Evolutionary conservation across 2,329 filamentous ascomycete species (phyloP).

Genomic region (Colletotrichum tropicicola): DNA sequence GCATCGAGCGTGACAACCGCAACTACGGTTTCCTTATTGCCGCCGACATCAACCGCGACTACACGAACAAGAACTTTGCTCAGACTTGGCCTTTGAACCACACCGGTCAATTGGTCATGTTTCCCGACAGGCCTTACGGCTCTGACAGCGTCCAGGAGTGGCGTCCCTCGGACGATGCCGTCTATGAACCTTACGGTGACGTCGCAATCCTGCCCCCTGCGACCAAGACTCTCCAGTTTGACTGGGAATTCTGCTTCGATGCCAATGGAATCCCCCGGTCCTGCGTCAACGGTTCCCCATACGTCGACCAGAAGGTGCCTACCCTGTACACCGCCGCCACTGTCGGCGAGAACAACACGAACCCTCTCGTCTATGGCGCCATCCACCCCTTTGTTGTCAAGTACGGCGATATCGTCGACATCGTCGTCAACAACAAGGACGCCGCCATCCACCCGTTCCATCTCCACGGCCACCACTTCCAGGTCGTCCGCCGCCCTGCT

Average conservation of each 20-base stretch:
- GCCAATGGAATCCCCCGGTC: slow-evolving; percentile 69
- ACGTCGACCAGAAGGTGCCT: slow-evolving; percentile 74
- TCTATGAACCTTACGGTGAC: slow-evolving; percentile 65
- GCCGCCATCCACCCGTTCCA: slow-evolving; percentile 60
- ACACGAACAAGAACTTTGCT: slow-evolving; percentile 37
- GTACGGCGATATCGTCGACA: slow-evolving; percentile 51
- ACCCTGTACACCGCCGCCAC: slow-evolving; percentile 77
- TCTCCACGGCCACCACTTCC: slow-evolving; percentile 65
- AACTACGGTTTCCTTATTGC: slow-evolving; percentile 55
- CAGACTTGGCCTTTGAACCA: slow-evolving; percentile 47
- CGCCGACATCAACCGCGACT: slow-evolving; percentile 54
- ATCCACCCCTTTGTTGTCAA: slow-evolving; percentile 51
- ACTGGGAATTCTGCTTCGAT: slow-evolving; percentile 67
- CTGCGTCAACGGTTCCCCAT: slow-evolving; percentile 72
- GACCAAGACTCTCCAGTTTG: slow-evolving; percentile 63
- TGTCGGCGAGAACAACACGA: slow-evolving; percentile 53
- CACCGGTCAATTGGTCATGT: slow-evolving; percentile 54
- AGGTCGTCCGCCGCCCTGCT: slow-evolving; percentile 54
- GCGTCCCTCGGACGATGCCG: slow-evolving; percentile 69
- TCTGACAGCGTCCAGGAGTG: slow-evolving; percentile 44
- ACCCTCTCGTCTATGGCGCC: slow-evolving; percentile 52
- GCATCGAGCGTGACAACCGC: slow-evolving; percentile 44
- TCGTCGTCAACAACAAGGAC: slow-evolving; percentile 61
- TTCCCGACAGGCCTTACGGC: slow-evolving; percentile 38
- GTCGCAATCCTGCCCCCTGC: slow-evolving; percentile 59